Evolutionary conservation across 108 stramenopile genomes (phyloP), one percentile per base, ranked within the genome.

Genomic region (Cyclostephanos tholiformis): DNA sequence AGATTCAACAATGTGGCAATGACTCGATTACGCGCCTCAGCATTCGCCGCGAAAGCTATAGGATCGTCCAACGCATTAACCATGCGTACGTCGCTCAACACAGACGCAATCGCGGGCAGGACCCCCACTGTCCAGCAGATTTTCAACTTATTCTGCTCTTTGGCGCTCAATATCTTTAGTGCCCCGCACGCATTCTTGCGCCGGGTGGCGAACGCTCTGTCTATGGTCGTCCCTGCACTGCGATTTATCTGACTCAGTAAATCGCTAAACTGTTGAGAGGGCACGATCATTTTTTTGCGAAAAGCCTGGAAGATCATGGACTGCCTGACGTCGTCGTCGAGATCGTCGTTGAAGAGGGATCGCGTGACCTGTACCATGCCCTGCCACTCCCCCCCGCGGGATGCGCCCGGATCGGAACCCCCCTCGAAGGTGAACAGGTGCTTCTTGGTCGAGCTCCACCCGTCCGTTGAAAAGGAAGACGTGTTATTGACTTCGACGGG

Each of bases 131-230:
- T 94, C 93, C 93, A 91, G 64, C 89, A 89, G 36, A 94, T 79
- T 29, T 83, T 81, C 8, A 84, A 63, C 10, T 89, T 89, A 36
- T 90, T 85, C 41, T 70, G 66, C 13, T 75, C 72, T 25, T 89
- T 86, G 55, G 90, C 72, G 11, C 84, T 84, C 63, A 94, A 46
- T 11, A 91, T 82, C 66, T 94, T 87, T n/a, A 94, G 71, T 12
- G 93, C 90, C 2, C 93, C 93, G 57, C 93, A 94, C 6, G 90
- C 90, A 83, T 94, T 91, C 70, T 91, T 94, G 6, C 93, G 69
- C 6, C 90, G 79, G 9, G 88, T 88, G 75, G 87, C 89, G 70
- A 79, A 91, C 6, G 86, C 87, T 11, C 90, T 76, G 67, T 85
- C 72, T 46, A 89, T 84, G 27, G 46, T 39, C 25, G 22, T 44